Evolutionary conservation across 305 asterid species (phyloP).

Genomic region (Monarda citriodora): DNA sequence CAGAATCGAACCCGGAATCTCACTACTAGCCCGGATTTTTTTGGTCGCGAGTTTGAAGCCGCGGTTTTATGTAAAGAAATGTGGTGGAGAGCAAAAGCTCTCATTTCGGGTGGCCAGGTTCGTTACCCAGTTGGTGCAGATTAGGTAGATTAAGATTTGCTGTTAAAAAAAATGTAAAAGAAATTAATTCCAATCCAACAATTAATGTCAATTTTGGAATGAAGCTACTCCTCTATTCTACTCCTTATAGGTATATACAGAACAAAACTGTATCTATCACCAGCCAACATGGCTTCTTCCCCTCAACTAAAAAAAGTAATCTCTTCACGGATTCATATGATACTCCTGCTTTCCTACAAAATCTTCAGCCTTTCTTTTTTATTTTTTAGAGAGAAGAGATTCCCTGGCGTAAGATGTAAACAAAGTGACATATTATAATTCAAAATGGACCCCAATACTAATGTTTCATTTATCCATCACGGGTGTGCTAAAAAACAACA

Average conservation of each 20-base stretch:
- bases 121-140: too few species aligned
- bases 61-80: too few species aligned
- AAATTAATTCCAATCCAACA: too few species aligned
- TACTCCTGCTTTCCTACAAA: conserved; percentile 17
- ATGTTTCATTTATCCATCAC: conserved; percentile 55
- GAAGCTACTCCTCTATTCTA: too few species aligned
- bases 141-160: too few species aligned
- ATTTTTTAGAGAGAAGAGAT: conserved; percentile 14
- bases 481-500: conserved; percentile 67
- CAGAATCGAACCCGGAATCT: too few species aligned
- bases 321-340: conserved; percentile 32
- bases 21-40: too few species aligned
- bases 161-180: too few species aligned
- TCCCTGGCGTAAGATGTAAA: conserved; percentile 21
- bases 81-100: too few species aligned
- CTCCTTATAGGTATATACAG: background rate
- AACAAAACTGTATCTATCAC: conserved; percentile 19
- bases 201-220: too few species aligned
- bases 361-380: conserved; percentile 7
- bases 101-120: too few species aligned
- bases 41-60: too few species aligned
- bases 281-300: conserved; percentile 13
- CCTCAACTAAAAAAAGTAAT: conserved; percentile 10
- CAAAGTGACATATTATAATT: conserved; percentile 17
- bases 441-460: conserved; percentile 23